A percentile compares a stretch with the other conserved stretches of the same genome.
phyloP scores from a whole-genome alignment of 2,329 filamentous ascomycete species.

The Verticillium nonalfalfae region DNA sequence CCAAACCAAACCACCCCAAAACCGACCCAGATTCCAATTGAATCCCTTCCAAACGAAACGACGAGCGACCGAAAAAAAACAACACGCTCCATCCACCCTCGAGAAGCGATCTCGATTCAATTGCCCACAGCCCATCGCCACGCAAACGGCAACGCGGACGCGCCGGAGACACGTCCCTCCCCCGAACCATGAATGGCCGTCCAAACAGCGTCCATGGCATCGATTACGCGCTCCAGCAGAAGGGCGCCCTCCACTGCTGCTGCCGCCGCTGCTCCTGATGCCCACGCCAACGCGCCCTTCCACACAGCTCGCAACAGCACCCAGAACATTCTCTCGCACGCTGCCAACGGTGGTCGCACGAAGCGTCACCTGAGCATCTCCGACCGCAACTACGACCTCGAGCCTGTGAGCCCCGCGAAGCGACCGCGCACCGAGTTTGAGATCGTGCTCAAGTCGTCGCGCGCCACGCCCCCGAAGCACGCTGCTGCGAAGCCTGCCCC shows the following conservation, averaged over 20 bases:
- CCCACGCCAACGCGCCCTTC: slow-evolving; percentile 16
- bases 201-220: slow-evolving; percentile 36
- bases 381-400: slow-evolving; percentile 38
- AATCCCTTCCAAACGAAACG: not conserved
- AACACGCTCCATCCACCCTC: not conserved
- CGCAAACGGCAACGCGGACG: slow-evolving; percentile 4
- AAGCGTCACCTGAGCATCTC: slow-evolving; percentile 42
- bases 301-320: slow-evolving; percentile 22
- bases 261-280: slow-evolving; percentile 12
- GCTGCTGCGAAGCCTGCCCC: slow-evolving; percentile 4
- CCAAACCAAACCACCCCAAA: not conserved
- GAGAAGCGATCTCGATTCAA: not conserved
- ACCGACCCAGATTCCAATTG: not conserved
- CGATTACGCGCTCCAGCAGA: slow-evolving; percentile 43
- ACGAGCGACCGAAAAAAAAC: not conserved
- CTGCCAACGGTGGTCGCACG: slow-evolving; percentile 27
- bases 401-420: slow-evolving; percentile 36
- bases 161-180: not conserved
- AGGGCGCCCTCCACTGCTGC: slow-evolving; percentile 20
- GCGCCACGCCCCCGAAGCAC: slow-evolving; percentile 16
- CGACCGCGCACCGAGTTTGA: slow-evolving; percentile 47
- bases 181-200: slow-evolving; percentile 19
- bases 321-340: slow-evolving; percentile 23
- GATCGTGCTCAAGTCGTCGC: slow-evolving; percentile 27
- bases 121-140: not conserved